Conservation (phyloP, 768 basidiomycete species). For the Naematelia encephala region DNA sequence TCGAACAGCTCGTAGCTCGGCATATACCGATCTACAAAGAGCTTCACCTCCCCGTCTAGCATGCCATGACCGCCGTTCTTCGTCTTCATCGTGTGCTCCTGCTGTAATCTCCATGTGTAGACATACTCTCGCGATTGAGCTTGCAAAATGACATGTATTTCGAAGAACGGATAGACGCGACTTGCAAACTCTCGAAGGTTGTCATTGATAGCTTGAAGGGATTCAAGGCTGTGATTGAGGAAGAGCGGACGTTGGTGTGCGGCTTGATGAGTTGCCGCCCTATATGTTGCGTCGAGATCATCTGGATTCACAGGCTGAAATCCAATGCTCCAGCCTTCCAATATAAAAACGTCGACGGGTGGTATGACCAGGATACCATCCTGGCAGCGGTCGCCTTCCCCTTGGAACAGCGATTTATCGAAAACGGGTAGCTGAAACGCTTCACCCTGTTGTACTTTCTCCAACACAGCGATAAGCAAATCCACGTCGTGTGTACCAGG, state of each 20-base stretch:
- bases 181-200: slow-evolving; percentile 60
- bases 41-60: slow-evolving; percentile 72
- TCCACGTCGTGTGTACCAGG: slow-evolving; percentile 84
- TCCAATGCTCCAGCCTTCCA: slow-evolving; percentile 96
- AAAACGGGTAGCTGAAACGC: slow-evolving; percentile 63
- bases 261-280: too few relatives aligned
- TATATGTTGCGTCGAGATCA: slow-evolving; percentile 60
- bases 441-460: background rate
- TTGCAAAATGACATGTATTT: slow-evolving; percentile 64
- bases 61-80: slow-evolving; percentile 87
- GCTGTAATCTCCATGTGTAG: slow-evolving; percentile 83
- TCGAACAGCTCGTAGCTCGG: slow-evolving; percentile 88
- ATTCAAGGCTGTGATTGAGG: slow-evolving; percentile 51
- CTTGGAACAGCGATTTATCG: slow-evolving; percentile 76
- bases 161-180: slow-evolving; percentile 67
- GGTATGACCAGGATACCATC: slow-evolving; percentile 56
- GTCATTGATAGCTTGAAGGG: slow-evolving; percentile 65
- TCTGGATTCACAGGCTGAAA: slow-evolving; percentile 63
- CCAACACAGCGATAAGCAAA: background rate
- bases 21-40: slow-evolving; percentile 86
- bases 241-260: too few relatives aligned
- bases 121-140: slow-evolving; percentile 56
- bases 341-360: slow-evolving; percentile 72
- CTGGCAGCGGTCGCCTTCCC: slow-evolving; percentile 75
- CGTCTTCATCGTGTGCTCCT: slow-evolving; percentile 85